Evolutionary conservation across 352 stramenopile species (phyloP), one percentile per base, ranked within the genome.

Genomic region (Thraustotheca clavata): DNA sequence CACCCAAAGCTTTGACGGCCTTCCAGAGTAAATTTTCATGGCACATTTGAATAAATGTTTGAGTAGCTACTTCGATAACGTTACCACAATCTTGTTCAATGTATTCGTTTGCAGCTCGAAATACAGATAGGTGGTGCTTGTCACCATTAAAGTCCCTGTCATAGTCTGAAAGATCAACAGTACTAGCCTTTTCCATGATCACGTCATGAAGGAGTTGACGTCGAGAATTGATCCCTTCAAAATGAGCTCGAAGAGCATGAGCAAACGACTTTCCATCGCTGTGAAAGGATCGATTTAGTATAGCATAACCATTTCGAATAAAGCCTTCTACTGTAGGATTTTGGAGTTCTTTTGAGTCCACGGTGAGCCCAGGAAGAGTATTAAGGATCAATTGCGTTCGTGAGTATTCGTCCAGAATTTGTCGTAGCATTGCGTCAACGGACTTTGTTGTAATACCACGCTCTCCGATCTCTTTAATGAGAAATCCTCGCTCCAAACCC

Each of bases 11-110:
- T 16, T 62, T 33, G 26, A 62, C 24, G 1, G 55, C 16, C 18
- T 62, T 62, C 38, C 34, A 52, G 36, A 62, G n/a, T 26, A 14
- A 14, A 24, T 40, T 32, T 62, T 50, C 29, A 29, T 62, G 41
- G 11, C 12, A 12, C 5, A 62, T 18, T 18, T 52, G 34, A 3
- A 22, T 54, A 14, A 24, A 43, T 32, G 55, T 62, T 11, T 16
- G 14, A 14, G 24, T 24, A 31, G 26, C 39, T 2, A 50, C 55
- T 31, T 62, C 18, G 34, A 54, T 27, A 6, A 62, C 11, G 3
- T 49, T 9, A n/a, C 18, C 36, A 29, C 24, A 6, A 14, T 41
- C 55, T 16, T 24, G 18, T 35, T 62, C 18, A 20, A 62, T 50
- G 33, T 31, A 62, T 8, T 62, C 55, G 22, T 62, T 35, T 5